Base-by-base conservation (phyloP, 2,329 filamentous ascomycete genomes). In the Fusarium coicis region DNA sequence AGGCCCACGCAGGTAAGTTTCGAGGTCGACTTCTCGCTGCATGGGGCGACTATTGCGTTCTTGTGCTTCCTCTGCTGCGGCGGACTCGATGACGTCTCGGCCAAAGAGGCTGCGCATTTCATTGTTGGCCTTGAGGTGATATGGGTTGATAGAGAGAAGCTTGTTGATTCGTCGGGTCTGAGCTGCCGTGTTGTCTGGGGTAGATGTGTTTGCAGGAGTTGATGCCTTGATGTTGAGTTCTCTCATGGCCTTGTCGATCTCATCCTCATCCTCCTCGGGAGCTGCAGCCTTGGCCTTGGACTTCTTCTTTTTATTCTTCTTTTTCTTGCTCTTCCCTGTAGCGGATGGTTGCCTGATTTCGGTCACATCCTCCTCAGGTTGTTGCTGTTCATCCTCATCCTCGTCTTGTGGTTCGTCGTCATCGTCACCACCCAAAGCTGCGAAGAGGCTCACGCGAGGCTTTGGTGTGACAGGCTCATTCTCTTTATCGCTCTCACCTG, bases 111-210 rank as follows among this genome's bases (percentile, higher is more conserved):
- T 85, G 56, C 87, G 92, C 94, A 99, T 98, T 84, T 99, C 96
- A 78, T 97, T 97, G 40, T 92, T 87, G 12, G 93, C 93, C 79
- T 96, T 95, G 16, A 99, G 88, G 75, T 95, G 90, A 74, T 93
- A 89, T 2, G 91, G 89, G 74, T 88, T 87, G 76, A 89, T 85
- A 36, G 83, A 80, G 4, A 90, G 80, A 8, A 89, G 82, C 36
- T 83, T 77, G 63, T 83, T 84, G 46, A 83, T 79, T 18, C 81
- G 76, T 18, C 79, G 58, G 26, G 63, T 54, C 34, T 68, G 46
- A 21, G 71, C 64, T 52, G 63, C 57, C 46, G 68, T 44, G 36
- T 70, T 46, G 12, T 46, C 47, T 16, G 46, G 19, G 5, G 39
- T 32, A 8, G 58, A 28, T 9, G 68, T 52, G 9, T 59, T 56